phyloP scores from a whole-genome alignment of 176 grass and related monocot genomes.

The Lolium perenne region DNA sequence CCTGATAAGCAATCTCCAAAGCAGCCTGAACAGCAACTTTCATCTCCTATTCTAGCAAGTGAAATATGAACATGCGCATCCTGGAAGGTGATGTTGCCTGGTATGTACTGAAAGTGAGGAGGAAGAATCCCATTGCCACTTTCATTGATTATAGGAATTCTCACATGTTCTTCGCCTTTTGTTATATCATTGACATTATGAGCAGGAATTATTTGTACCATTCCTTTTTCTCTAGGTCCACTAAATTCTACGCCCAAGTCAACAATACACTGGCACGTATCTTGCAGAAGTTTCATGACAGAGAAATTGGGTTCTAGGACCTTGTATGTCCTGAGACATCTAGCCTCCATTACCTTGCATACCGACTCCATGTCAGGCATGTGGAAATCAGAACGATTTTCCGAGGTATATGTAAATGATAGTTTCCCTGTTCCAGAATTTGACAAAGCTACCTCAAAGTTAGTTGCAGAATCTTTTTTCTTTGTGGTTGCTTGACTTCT shows the following conservation, averaged over 20 bases:
- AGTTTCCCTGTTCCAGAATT: constrained; percentile 59
- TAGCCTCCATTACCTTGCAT: constrained; percentile 67
- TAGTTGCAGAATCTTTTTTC: constrained; percentile 30
- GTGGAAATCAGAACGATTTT: constrained; percentile 58
- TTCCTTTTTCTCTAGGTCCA: constrained; percentile 41
- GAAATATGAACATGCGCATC: constrained; percentile 71
- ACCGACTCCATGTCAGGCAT: constrained; percentile 60
- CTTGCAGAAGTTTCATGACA: constrained; percentile 68
- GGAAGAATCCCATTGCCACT: constrained; percentile 59
- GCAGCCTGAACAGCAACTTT: constrained; percentile 75
- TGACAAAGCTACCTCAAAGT: constrained; percentile 61
- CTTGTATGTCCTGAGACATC: constrained; percentile 67
- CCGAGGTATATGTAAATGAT: constrained; percentile 54
- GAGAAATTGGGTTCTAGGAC: constrained; percentile 69
- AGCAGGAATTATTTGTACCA: constrained; percentile 46
- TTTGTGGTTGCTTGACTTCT: constrained; percentile 29
- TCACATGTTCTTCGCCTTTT: constrained; percentile 75
- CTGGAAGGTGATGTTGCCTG: constrained; percentile 66
- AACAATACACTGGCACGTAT: constrained; percentile 68
- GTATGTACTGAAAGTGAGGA: constrained; percentile 75
- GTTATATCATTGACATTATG: constrained; percentile 73
- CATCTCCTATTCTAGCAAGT: constrained; percentile 88
- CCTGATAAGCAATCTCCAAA: constrained; percentile 68
- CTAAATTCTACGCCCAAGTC: constrained; percentile 53
- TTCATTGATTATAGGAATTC: constrained; percentile 59